Evolutionary conservation across 768 basidiomycete species (phyloP), one percentile per base, ranked within the genome.

Genomic region (Mrakia gelida): DNA sequence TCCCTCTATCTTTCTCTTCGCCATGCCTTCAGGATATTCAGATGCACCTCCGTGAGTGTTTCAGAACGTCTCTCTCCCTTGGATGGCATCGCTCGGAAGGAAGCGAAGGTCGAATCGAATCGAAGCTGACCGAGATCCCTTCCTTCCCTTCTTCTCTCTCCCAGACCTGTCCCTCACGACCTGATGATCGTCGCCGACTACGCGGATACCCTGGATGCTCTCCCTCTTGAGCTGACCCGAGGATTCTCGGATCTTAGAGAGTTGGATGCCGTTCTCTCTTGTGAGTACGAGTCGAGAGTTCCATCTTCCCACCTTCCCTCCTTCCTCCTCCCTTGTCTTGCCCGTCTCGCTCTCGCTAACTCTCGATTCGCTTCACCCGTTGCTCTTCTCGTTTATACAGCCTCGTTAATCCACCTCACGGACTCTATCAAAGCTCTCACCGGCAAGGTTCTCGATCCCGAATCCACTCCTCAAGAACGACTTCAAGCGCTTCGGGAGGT

Each of bases 201-300:
- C 86, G 91, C 90, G 23, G 94, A 98, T 85, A 91, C 92, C 38
- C 91, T 98, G 84, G 95, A 97, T 86, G 89, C 94, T 30, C 89
- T 98, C 76, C 96, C 96, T 78, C 88, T 92, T 80, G 94, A 97
- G 85, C 90, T 99, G 85, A 96, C 96, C 18, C 91, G 93, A 84
- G 91, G 90, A 85, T 93, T 97, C 84, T 93, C 92, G 16, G 97
- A 99, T 88, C 90, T 99, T 75, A 92, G 95, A 80, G 97, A 99
- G 86, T 92, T 99, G 85, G 97, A 98, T 85, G 97, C 96, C 77
- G 97, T 99, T 78, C 89, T 99, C 9, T 83, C 83, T 68, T 81
- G 86, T 86, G 43, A 78, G 85, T 82, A 10, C 8, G 4, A 38
- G 38, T 38, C 8, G 38, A 38, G 38, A 38, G 38, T 74, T 63